phyloP scores from a whole-genome alignment of 805 yeast genomes.

The Scheffersomyces ergatensis region DNA sequence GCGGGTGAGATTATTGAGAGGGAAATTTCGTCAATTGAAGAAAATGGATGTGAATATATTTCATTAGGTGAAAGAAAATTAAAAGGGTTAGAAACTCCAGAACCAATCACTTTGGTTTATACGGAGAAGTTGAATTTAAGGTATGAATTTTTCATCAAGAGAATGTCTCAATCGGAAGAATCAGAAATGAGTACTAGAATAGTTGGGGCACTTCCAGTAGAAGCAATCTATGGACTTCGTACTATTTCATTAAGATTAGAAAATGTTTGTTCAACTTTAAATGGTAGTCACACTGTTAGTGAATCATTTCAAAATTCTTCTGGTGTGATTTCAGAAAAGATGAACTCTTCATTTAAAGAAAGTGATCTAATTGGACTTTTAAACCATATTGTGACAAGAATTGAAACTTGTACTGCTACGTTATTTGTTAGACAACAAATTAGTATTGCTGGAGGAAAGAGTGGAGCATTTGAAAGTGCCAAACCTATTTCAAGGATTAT shows the following conservation, averaged over 20 bases:
- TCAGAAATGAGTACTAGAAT: slow-evolving; percentile 31
- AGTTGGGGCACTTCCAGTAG: slow-evolving; percentile 40
- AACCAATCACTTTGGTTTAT: slow-evolving; percentile 73
- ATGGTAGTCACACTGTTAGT: slow-evolving; percentile 36
- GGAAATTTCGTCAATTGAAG: slow-evolving; percentile 63
- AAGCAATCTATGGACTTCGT: slow-evolving; percentile 51
- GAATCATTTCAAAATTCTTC: slow-evolving; percentile 26
- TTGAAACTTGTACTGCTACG: slow-evolving; percentile 55
- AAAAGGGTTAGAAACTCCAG: slow-evolving; percentile 94
- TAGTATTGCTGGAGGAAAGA: slow-evolving; percentile 17
- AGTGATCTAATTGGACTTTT: slow-evolving; percentile 52
- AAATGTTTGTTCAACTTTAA: slow-evolving; percentile 48
- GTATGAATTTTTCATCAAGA: slow-evolving; percentile 40
- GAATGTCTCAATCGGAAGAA: slow-evolving; percentile 16
- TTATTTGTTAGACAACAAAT: slow-evolving; percentile 33
- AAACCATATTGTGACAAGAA: slow-evolving; percentile 65
- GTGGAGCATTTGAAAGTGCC: slow-evolving; percentile 17
- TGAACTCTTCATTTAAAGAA: slow-evolving; percentile 17
- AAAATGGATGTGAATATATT: slow-evolving; percentile 64
- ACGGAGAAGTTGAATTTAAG: slow-evolving; percentile 66
- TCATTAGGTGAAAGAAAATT: slow-evolving; percentile 83
- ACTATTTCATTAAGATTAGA: slow-evolving; percentile 58
- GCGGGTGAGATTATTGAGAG: slow-evolving; percentile 60
- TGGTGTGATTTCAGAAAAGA: slow-evolving; percentile 17
- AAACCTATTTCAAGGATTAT: slow-evolving; percentile 20